Base-by-base conservation (phyloP, 164 flowering plant species). In the Vitis riparia region DNA sequence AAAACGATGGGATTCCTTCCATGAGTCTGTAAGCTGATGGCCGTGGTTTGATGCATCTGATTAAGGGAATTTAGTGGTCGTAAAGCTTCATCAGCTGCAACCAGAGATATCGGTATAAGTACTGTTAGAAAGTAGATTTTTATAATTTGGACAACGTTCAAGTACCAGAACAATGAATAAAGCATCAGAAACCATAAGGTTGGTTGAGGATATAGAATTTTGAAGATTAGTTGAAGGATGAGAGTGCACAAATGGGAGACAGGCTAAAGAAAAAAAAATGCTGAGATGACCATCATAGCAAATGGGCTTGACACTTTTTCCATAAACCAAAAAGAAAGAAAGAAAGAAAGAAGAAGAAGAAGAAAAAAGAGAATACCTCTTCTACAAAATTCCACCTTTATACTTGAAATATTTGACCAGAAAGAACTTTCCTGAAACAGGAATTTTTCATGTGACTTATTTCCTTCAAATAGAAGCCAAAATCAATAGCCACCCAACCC, bases 141-240 rank as follows among this genome's bases (percentile, higher is more conserved):
- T 13, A 13, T 53, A 13, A 23, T 23, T 23, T 23, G 27, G 27
- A 23, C 27, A 23, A 1, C 1, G 27, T 65, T 51, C 37, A 65
- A 55, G 30, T 51, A 55, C 51, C 9, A 55, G 61, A 66, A 30
- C 29, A 1, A 9, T 32, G 29, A 56, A 57, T 11, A 57, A 57
- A 37, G 70, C 62, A 67, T 67, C 68, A 57, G 70, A 58, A 48
- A 58, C 70, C 53, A 51, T 30, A 30, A 32, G n/a, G 51, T 55
- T 55, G 60, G 69, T 17, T 57, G 59, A 11, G 58, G 68, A 65
- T 53, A 53, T 52, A 55, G 69, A 67, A 67, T 55, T 67, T 55
- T 55, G 16, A 37, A 8, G 14, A 13, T 6, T 44, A 23, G 2
- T 9, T 9, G 5, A 51, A 56, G 59, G 23, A 67, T n/a, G 11